Conservation (phyloP, 257 asterid genomes). For the Echites panduratus region DNA sequence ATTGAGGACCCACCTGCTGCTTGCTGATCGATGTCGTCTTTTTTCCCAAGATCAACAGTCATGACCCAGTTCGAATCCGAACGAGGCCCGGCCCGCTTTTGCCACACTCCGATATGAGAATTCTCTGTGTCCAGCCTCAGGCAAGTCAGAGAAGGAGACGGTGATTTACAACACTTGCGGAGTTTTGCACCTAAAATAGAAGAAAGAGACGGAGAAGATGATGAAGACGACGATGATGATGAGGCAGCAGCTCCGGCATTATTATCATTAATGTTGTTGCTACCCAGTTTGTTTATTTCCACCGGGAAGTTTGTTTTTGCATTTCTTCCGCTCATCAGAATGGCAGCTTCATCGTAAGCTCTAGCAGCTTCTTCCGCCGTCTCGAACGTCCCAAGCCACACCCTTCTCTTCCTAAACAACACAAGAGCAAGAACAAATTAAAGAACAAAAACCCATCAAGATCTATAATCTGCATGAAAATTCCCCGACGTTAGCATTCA, state of each 20-base stretch:
- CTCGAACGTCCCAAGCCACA: slow-evolving; percentile 58
- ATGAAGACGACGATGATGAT: slow-evolving; percentile 21
- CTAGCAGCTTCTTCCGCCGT: slow-evolving; percentile 57
- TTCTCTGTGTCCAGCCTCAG: slow-evolving; percentile 53
- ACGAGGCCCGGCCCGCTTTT: slow-evolving; percentile 43
- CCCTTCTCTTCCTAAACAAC: slow-evolving; percentile 44
- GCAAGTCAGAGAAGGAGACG: slow-evolving; percentile 53
- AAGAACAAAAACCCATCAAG: neutral
- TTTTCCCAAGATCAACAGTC: slow-evolving; percentile 44
- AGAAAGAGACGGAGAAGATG: slow-evolving; percentile 23
- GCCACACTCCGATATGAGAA: slow-evolving; percentile 59
- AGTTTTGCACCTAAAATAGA: slow-evolving; percentile 41
- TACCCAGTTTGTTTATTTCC: slow-evolving; percentile 4
- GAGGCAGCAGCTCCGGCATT: neutral
- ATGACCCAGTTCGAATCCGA: slow-evolving; percentile 50
- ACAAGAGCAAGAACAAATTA: neutral
- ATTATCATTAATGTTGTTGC: neutral
- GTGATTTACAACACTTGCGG: slow-evolving; percentile 35
- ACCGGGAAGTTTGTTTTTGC: slow-evolving; percentile 58
- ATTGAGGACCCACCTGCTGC: neutral
- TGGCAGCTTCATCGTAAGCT: slow-evolving; percentile 56
- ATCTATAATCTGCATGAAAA: slow-evolving; percentile 2
- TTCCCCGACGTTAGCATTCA: neutral
- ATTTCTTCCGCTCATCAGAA: slow-evolving; percentile 49
- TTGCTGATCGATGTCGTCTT: neutral